Base-by-base conservation (phyloP, 139 green algal species). In the Chlamydomonas sphaeroides region DNA sequence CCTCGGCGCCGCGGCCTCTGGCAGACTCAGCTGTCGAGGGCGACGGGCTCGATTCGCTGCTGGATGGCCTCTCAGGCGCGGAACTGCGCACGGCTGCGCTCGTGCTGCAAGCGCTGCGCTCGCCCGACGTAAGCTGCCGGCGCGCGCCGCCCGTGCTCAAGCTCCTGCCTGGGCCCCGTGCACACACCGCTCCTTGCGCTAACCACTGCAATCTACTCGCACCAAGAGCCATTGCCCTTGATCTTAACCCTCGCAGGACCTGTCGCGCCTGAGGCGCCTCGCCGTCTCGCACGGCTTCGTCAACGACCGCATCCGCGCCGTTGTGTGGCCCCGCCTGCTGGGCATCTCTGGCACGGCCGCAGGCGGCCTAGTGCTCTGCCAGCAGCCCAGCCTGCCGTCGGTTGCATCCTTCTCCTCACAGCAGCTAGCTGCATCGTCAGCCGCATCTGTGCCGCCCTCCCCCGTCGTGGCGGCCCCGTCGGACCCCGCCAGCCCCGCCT, bases 281-380 rank as follows among this genome's bases (percentile, higher is more conserved):
- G 90, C 90, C 26, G 92, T 89, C 6, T 90, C 92, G 0, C 76
- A 92, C 14, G 95, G 95, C 39, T 88, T 98, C 23, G 93, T 95
- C 26, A 95, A 90, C 79, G 73, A 88, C 63, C 80, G 91, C 83
- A 85, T 96, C 63, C 88, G 95, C 1, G 73, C 78, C 0, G 84
- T 88, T 8, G 88, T 92, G 30, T 98, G 95, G 95, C 93, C 92
- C 23, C 42, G 93, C 35, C 90, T 97, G 53, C 78, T 95, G 21
- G 93, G 91, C 56, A 85, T n/a, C 39, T 80, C 7, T 17, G 32
- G 10, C 45, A 53, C 10, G 11, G 45, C 45, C 45, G 45, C 11
- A 14, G 14, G 45, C 45, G 45, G 45, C 45, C 45, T 53, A 14
- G 45, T 14, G 11, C 45, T 53, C 11, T 10, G 45, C 45, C 45